Evolutionary conservation across 2,329 filamentous ascomycete species (phyloP).

Genomic region (Aspergillus pseudonomiae): DNA sequence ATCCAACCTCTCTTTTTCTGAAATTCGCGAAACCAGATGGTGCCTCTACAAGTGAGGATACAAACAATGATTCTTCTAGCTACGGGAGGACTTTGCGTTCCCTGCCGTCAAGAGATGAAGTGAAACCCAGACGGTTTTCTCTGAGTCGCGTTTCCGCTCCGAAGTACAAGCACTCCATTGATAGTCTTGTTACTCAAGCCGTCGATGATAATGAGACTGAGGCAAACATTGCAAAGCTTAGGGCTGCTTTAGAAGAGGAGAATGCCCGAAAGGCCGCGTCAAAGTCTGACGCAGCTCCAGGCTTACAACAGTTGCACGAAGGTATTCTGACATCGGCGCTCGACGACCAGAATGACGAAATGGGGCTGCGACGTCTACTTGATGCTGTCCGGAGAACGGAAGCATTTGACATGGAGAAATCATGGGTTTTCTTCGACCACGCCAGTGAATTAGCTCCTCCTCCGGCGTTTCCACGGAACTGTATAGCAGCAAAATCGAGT

Average conservation of each 20-base stretch:
- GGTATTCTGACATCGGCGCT: conserved; percentile 47
- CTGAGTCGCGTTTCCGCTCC: conserved; percentile 26
- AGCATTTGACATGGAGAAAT: conserved; percentile 55
- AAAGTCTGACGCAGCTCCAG: not conserved
- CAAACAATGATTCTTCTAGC: conserved; percentile 9
- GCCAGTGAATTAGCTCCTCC: conserved; percentile 23
- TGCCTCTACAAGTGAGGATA: conserved; percentile 16
- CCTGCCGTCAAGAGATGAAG: conserved; percentile 23
- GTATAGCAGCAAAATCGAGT: conserved; percentile 35
- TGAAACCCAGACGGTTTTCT: conserved; percentile 17
- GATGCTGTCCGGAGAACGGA: conserved; percentile 64
- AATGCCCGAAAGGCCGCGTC: not conserved
- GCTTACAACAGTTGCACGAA: conserved; percentile 34
- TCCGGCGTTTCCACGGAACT: conserved; percentile 39
- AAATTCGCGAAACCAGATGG: conserved; percentile 23
- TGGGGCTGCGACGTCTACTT: conserved; percentile 52
- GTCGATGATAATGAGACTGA: conserved; percentile 62
- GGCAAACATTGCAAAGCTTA: conserved; percentile 50
- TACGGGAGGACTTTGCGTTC: conserved; percentile 16
- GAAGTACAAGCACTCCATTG: conserved; percentile 67
- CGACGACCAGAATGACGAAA: conserved; percentile 48
- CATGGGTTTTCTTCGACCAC: conserved; percentile 61
- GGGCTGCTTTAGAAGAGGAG: conserved; percentile 31
- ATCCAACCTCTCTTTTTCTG: conserved; percentile 56
- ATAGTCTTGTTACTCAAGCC: conserved; percentile 63